Conservation (phyloP, 768 basidiomycete species). For the Leucocoprinus sp. region DNA sequence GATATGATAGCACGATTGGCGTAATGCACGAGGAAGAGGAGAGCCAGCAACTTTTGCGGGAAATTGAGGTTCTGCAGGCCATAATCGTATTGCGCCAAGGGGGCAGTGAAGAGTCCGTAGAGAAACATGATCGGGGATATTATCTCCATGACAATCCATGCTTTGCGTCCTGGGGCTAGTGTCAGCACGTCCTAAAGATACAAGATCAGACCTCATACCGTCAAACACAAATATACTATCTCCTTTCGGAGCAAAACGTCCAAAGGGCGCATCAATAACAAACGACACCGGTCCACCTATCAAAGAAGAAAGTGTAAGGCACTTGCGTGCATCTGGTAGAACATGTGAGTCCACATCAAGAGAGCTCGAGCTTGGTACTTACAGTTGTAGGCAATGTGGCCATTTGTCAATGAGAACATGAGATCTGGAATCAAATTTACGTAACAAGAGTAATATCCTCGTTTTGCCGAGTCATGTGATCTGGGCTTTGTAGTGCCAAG, state of each 20-base stretch:
- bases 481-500: too few relatives aligned
- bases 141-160: conserved; percentile 80
- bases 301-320: conserved; percentile 35
- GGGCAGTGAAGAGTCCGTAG: conserved; percentile 39
- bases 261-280: conserved; percentile 70
- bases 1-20: conserved; percentile 74
- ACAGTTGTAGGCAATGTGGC: too few relatives aligned
- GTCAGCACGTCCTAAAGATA: background rate
- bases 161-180: conserved; percentile 37
- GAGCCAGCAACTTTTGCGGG: conserved; percentile 43
- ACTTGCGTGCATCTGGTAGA: conserved; percentile 24
- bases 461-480: too few relatives aligned
- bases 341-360: background rate
- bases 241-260: conserved; percentile 54
- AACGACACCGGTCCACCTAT: conserved; percentile 31
- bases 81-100: conserved; percentile 32
- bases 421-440: too few relatives aligned
- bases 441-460: too few relatives aligned
- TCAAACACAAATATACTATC: conserved; percentile 34
- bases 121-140: conserved; percentile 50
- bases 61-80: conserved; percentile 23
- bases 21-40: conserved; percentile 70
- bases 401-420: too few relatives aligned
- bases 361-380: background rate
- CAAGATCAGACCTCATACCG: background rate